These are phyloP conservation scores for Saccharomycopsis javanensis DNA, from an alignment of 805 yeast species.

Conservation along the genomic window DNA sequence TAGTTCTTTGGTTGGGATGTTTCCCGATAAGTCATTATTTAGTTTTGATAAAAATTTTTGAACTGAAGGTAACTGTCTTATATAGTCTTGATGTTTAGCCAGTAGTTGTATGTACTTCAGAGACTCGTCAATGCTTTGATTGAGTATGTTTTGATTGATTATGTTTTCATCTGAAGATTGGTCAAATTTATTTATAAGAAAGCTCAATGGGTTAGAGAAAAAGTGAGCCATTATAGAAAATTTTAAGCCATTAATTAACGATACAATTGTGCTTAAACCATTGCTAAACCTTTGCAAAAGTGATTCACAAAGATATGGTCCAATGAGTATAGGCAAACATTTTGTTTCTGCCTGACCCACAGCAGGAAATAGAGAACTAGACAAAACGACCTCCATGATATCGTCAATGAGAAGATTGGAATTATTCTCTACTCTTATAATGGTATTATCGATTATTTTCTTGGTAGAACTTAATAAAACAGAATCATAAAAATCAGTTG, in stretches of 20 bases:
- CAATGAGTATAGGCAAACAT: background rate
- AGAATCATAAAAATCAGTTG: conserved; percentile 5
- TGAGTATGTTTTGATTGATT: background rate
- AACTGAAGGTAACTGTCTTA: conserved; percentile 10
- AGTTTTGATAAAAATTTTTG: conserved; percentile 5
- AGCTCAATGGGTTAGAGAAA: conserved; percentile 5
- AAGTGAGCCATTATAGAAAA: conserved; percentile 14
- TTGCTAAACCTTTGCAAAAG: background rate
- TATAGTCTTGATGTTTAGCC: background rate
- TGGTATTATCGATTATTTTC: conserved; percentile 2
- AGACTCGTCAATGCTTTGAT: background rate
- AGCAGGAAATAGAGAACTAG: background rate
- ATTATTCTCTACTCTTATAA: conserved; percentile 4
- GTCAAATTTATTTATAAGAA: background rate
- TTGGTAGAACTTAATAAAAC: background rate
- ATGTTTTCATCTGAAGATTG: too few species aligned
- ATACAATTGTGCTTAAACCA: background rate
- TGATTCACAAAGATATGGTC: conserved; percentile 6
- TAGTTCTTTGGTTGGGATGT: background rate
- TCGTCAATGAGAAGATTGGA: conserved; percentile 1
- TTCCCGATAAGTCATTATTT: background rate
- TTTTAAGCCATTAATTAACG: conserved; percentile 9
- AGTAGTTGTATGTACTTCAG: background rate
- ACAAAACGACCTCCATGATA: conserved; percentile 1
- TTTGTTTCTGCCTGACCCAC: background rate